phyloP scores from a whole-genome alignment of 192 early-diverging fungal species.

The Rhizophlyctis rosea region DNA sequence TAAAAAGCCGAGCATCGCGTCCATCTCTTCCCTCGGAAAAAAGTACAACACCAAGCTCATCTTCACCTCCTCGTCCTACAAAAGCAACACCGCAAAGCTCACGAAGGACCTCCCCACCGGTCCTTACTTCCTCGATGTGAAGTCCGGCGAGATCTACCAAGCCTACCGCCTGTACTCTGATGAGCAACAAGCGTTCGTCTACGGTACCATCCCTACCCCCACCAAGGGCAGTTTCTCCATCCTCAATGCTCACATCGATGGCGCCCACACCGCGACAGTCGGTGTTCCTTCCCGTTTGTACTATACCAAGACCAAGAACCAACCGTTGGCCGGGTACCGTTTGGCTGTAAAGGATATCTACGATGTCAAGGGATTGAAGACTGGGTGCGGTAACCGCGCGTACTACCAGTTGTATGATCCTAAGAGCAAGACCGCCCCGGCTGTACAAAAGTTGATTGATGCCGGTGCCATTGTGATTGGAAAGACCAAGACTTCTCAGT shows the following conservation, averaged over 20 bases:
- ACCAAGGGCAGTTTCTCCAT: background rate
- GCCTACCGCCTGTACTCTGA: background rate
- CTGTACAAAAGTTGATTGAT: background rate
- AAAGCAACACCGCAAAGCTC: background rate
- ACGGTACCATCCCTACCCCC: background rate
- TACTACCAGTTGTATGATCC: background rate
- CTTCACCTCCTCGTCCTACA: background rate
- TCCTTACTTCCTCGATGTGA: background rate
- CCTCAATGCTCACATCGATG: background rate
- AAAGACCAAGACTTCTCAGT: background rate
- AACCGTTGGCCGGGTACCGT: background rate
- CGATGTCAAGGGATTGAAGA: conserved; percentile 1
- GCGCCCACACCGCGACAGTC: background rate
- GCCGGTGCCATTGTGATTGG: background rate
- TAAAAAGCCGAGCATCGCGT: background rate
- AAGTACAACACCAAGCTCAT: background rate
- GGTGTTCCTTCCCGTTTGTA: background rate
- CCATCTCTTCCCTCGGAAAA: background rate
- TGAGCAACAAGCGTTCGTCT: background rate
- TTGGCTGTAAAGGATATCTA: conserved; percentile 1
- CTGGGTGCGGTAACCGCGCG: background rate
- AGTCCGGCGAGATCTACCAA: background rate
- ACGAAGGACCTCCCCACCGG: background rate
- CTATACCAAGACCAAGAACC: background rate
- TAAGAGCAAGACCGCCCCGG: background rate